Percentiles rank a stretch among this genome's conserved stretches.
Conservation (phyloP, 225 moss, liverwort and hornwort genomes). For the Rhytidiadelphus loreus region DNA sequence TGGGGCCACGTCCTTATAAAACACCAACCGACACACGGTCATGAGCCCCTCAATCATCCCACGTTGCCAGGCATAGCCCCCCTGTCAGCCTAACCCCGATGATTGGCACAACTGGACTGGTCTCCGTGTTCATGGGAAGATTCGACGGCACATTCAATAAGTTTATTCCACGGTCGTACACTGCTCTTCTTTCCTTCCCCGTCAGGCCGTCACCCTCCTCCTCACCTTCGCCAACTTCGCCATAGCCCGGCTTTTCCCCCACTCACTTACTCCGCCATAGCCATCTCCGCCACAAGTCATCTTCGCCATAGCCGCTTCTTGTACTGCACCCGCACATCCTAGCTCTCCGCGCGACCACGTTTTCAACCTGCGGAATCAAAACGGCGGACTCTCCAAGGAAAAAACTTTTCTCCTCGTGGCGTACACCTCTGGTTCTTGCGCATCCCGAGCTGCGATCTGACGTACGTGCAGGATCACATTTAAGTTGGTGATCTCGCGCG, state of each 20-base stretch:
- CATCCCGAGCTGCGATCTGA: no score
- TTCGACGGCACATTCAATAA: background rate
- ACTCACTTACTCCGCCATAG: background rate
- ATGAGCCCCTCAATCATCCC: background rate
- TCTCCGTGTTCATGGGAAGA: background rate
- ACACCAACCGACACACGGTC: background rate
- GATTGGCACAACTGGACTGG: background rate
- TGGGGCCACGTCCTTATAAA: no score
- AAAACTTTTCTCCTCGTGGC: no score
- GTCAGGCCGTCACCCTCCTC: background rate
- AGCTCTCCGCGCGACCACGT: no score
- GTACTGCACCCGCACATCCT: no score
- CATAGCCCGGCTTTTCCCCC: background rate
- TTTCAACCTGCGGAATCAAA: no score
- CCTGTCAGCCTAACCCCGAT: background rate
- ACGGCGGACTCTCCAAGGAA: no score
- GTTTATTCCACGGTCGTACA: background rate
- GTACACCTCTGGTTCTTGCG: no score
- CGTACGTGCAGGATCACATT: no score
- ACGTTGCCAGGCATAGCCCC: background rate
- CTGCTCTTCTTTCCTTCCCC: background rate
- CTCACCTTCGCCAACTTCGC: no score
- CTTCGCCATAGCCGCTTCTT: background rate
- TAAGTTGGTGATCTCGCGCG: no score
- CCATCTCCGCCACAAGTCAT: background rate